Percentiles rank a stretch among this genome's conserved stretches.
These are phyloP conservation scores for Ailanthus altissimus DNA, from an alignment of 345 rosid genomes.

Conservation along the genomic window DNA sequence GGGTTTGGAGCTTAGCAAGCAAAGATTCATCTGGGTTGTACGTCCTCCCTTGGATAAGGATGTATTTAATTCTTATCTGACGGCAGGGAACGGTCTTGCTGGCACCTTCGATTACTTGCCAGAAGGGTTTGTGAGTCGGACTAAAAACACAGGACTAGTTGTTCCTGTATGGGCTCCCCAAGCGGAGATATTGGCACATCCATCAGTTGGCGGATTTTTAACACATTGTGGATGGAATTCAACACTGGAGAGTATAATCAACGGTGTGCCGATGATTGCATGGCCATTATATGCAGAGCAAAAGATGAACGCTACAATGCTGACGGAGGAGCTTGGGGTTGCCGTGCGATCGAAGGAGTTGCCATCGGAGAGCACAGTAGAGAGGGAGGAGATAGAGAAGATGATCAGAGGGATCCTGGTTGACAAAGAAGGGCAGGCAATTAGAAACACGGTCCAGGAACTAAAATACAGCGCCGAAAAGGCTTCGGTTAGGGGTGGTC, in stretches of 20 bases:
- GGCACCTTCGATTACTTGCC: constrained; percentile 9
- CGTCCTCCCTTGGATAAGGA: constrained; percentile 41
- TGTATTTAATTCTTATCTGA: constrained; percentile 34
- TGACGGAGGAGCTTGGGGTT: constrained; percentile 19
- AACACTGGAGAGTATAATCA: constrained; percentile 51
- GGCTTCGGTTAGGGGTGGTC: constrained; percentile 4
- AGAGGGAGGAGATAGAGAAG: constrained; percentile 25
- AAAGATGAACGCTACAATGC: constrained; percentile 58
- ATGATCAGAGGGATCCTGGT: constrained; percentile 13
- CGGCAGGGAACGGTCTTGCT: neutral
- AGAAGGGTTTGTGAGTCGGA: constrained; percentile 31
- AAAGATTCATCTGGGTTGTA: constrained; percentile 46
- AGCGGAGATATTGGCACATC: constrained; percentile 54
- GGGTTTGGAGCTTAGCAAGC: constrained; percentile 39
- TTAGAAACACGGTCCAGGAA: constrained; percentile 5
- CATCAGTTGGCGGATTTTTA: constrained; percentile 62
- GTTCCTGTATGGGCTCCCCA: constrained; percentile 68
- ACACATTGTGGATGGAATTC: constrained; percentile 86
- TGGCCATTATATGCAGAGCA: constrained; percentile 85
- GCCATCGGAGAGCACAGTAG: constrained; percentile 16
- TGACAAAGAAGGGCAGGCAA: constrained; percentile 1
- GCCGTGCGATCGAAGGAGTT: constrained; percentile 8
- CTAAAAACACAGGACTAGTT: constrained; percentile 40
- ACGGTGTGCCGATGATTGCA: constrained; percentile 64
- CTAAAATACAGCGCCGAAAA: constrained; percentile 4